These are phyloP conservation scores for Ocimum tenuiflorum DNA, from an alignment of 257 asterid species.

Conservation along the genomic window DNA sequence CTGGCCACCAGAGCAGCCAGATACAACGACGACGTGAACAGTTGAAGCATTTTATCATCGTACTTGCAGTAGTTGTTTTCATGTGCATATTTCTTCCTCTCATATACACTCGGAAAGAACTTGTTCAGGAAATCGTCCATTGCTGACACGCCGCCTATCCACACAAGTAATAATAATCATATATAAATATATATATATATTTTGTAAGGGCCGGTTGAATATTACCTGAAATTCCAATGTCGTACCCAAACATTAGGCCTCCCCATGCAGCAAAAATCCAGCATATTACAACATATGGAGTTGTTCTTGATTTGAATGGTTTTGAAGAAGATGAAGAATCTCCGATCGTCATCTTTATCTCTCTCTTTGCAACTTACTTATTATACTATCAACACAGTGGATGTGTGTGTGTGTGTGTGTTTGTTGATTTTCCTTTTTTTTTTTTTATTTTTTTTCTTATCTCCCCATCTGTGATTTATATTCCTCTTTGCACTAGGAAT, in stretches of 20 bases:
- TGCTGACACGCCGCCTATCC: conserved; percentile 61
- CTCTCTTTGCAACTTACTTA: background rate
- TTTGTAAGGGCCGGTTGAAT: too few species aligned
- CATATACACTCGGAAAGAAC: conserved; percentile 50
- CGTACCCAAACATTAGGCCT: conserved; percentile 50
- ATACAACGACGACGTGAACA: conserved; percentile 74
- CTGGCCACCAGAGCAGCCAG: conserved; percentile 67
- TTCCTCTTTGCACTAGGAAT: too few species aligned
- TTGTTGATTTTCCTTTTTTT: too few species aligned
- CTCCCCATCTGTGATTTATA: too few species aligned
- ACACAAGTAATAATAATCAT: background rate
- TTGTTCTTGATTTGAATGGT: conserved; percentile 23
- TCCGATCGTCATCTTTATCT: background rate
- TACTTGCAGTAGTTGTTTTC: conserved; percentile 77
- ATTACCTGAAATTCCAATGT: conserved; percentile 47
- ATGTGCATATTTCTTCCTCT: conserved; percentile 31
- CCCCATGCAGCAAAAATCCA: conserved; percentile 56
- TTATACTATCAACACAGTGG: background rate
- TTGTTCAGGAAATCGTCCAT: conserved; percentile 78
- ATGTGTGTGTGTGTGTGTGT: too few species aligned
- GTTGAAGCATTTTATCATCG: conserved; percentile 67
- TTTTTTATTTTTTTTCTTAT: too few species aligned
- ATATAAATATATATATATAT: background rate
- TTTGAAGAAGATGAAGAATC: background rate
- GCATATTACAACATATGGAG: conserved; percentile 32